phyloP scores from a whole-genome alignment of 805 yeast genomes.

The Candida ulmi region DNA sequence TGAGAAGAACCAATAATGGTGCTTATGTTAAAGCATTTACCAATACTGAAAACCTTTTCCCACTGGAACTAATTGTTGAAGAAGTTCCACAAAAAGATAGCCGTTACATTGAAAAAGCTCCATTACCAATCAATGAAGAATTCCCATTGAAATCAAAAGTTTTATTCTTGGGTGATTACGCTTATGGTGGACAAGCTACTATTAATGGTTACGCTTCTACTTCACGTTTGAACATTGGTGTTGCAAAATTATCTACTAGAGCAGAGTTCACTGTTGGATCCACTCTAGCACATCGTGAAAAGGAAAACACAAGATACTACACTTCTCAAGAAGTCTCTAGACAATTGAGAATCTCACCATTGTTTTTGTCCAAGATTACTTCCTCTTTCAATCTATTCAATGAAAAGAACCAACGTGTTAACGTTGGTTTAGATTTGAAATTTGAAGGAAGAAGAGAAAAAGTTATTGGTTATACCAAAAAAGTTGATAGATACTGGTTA shows the following conservation, averaged over 20 bases:
- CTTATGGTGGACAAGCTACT: conserved; percentile 77
- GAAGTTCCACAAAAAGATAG: conserved; percentile 66
- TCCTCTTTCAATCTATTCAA: conserved; percentile 62
- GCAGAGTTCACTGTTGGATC: conserved; percentile 64
- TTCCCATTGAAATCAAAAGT: conserved; percentile 70
- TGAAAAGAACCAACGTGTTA: conserved; percentile 43
- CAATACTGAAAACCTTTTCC: conserved; percentile 47
- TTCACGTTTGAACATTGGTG: conserved; percentile 43
- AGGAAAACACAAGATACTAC: conserved; percentile 47
- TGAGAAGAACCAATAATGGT: conserved; percentile 64
- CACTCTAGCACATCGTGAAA: conserved; percentile 53
- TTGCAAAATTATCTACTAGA: conserved; percentile 41
- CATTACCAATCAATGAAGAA: conserved; percentile 75
- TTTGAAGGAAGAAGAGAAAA: conserved; percentile 74
- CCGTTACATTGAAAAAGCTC: conserved; percentile 66
- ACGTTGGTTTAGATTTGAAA: conserved; percentile 81
- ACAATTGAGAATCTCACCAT: conserved; percentile 48
- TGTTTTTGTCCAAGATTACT: conserved; percentile 72
- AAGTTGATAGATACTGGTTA: conserved; percentile 69
- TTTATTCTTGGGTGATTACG: conserved; percentile 78
- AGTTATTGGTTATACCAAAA: conserved; percentile 82
- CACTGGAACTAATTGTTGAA: conserved; percentile 79
- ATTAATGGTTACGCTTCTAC: conserved; percentile 53
- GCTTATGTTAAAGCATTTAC: conserved; percentile 72
- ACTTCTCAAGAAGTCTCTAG: conserved; percentile 63